Evolutionary conservation across 2,329 filamentous ascomycete species (phyloP).

Genomic region (Aspergillus neotritici): DNA sequence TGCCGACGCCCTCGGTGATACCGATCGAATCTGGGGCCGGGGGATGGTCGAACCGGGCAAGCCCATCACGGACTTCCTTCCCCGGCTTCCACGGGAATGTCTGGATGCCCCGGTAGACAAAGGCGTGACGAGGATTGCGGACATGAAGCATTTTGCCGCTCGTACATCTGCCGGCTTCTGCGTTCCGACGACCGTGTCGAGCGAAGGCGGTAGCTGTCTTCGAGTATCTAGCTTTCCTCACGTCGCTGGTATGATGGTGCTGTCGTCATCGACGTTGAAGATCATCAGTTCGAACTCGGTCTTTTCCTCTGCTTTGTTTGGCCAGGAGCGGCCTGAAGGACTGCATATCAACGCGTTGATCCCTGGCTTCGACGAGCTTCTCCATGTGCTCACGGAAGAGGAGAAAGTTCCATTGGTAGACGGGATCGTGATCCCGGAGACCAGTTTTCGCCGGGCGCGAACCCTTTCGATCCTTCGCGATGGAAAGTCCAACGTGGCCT

Average conservation of each 20-base stretch:
- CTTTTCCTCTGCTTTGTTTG: slow-evolving; percentile 88
- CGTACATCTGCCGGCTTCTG: slow-evolving; percentile 69
- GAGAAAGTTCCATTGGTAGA: slow-evolving; percentile 78
- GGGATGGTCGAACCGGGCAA: slow-evolving; percentile 61
- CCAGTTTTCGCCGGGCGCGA: slow-evolving; percentile 85
- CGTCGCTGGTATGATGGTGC: slow-evolving; percentile 91
- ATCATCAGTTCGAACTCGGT: slow-evolving; percentile 93
- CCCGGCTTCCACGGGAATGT: slow-evolving; percentile 70
- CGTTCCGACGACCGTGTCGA: slow-evolving; percentile 77
- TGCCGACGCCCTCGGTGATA: slow-evolving; percentile 64
- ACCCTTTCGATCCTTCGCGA: slow-evolving; percentile 79
- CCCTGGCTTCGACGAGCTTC: slow-evolving; percentile 77
- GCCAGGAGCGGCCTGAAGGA: slow-evolving; percentile 76
- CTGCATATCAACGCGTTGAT: slow-evolving; percentile 73
- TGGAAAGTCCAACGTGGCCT: slow-evolving; percentile 69
- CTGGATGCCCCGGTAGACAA: slow-evolving; percentile 62
- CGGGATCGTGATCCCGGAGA: slow-evolving; percentile 94
- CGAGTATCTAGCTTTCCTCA: slow-evolving; percentile 92
- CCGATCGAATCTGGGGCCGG: slow-evolving; percentile 79
- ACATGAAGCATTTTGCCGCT: slow-evolving; percentile 76
- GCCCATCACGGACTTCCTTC: slow-evolving; percentile 72
- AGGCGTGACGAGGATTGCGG: slow-evolving; percentile 69
- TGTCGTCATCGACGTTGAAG: slow-evolving; percentile 69
- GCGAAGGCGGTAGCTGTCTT: slow-evolving; percentile 64
- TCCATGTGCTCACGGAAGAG: slow-evolving; percentile 76